Evolutionary conservation across 371 early-diverging fungal species (phyloP), one percentile per base, ranked within the genome.

Genomic region (Mortierella sp.): DNA sequence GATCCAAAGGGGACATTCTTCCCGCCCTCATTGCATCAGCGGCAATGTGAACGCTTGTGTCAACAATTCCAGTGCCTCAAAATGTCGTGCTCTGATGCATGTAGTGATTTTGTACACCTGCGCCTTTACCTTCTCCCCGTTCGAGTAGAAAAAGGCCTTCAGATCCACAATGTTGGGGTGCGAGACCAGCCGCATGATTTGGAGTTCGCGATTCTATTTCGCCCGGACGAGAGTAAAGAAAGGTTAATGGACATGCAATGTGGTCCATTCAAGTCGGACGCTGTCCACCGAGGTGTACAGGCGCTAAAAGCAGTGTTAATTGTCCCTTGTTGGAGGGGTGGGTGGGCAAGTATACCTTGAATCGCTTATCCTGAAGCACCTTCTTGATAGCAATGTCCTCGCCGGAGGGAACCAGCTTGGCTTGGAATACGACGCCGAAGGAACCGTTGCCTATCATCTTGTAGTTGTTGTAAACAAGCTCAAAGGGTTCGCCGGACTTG

Each of bases 371-470:
- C 85, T 97, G 98, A 31, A 95, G 82, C 5, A 98, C 98, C 82
- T 95, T 95, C 82, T 98, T 98, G 57, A 98, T 95, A 61, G 98
- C 98, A 13, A 90, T 90, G 45, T 85, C 85, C 71, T 96, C 95
- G 42, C 87, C 86, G 42, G 88, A 84, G 57, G 88, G 86, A 21
- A 92, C 82, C n/a, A 96, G 81, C 79, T 93, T 91, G 31, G 96
- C 98, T 83, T 95, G 95, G 79, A 93, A 96, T 14, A 98, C 98
- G 13, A 97, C 97, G 43, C 98, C 98, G 82, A 98, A 98, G 24
- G 96, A 94, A 14, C 98, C 98, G 74, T 95, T 96, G 52, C 98
- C 98, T 42, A 95, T 86, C 38, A 95, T 91, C 72, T 94, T 94
- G 81, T 89, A 90, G 67, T 93, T 94, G 19, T 94, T 92, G 80